Conservation (phyloP, 2,329 filamentous ascomycete genomes). For the Ceratocystiopsis brevicomis region DNA sequence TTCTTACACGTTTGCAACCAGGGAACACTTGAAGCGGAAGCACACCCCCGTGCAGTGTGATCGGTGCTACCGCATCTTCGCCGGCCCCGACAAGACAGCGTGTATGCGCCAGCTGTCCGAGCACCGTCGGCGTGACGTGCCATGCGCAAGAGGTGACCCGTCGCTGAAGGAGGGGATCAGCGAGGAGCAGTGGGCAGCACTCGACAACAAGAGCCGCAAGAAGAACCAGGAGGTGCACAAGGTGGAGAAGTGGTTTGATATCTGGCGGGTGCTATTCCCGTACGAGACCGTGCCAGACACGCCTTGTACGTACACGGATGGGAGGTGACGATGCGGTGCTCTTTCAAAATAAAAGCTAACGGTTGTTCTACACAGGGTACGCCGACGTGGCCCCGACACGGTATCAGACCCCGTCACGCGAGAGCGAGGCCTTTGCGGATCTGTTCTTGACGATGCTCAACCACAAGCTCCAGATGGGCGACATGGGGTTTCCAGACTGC, state of each 20-base stretch:
- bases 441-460: conserved; percentile 12
- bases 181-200: conserved; percentile 11
- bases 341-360: too few relatives aligned
- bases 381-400: conserved; percentile 4
- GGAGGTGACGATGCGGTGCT: too few relatives aligned
- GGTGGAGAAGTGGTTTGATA: conserved; percentile 15
- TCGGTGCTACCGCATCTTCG: conserved; percentile 12
- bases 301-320: conserved; percentile 9
- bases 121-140: conserved; percentile 9
- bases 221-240: conserved; percentile 14
- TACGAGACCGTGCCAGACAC: conserved; percentile 8
- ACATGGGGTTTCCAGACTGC: conserved; percentile 6
- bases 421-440: conserved; percentile 10
- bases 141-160: conserved; percentile 10
- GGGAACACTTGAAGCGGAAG: conserved; percentile 13
- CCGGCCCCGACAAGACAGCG: conserved; percentile 4
- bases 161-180: conserved; percentile 12
- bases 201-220: conserved; percentile 13
- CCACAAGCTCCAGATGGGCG: conserved; percentile 11
- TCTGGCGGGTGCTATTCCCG: conserved; percentile 13
- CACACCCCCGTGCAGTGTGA: conserved; percentile 14
- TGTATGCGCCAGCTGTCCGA: conserved; percentile 8
- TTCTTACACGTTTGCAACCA: conserved; percentile 2
- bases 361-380: conserved; percentile 7
- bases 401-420: conserved; percentile 5